A percentile compares a stretch with the other conserved stretches of the same genome.
Conservation (phyloP, 345 rosid species). For the Lenwebbia sp. region DNA sequence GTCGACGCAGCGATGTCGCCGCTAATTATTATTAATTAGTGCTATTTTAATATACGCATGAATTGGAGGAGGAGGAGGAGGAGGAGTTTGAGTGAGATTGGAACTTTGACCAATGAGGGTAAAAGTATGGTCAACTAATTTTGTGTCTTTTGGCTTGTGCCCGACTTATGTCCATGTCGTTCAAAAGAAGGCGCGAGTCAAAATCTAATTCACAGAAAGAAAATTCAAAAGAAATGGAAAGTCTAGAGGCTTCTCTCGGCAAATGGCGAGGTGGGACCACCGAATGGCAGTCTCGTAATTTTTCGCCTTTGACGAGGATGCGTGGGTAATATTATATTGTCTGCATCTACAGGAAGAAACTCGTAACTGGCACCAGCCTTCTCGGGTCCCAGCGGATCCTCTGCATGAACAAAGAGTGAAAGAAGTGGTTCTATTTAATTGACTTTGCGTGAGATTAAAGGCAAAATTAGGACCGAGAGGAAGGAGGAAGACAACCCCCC, state of each 20-base stretch:
- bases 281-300: neutral
- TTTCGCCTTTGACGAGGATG: fast-evolving
- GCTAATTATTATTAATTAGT: neutral
- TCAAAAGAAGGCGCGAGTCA: neutral
- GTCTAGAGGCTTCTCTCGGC: neutral
- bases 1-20: neutral
- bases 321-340: fast-evolving
- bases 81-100: neutral
- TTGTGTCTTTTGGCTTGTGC: neutral
- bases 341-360: neutral
- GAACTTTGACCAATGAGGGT: neutral
- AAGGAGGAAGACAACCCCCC: neutral
- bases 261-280: neutral
- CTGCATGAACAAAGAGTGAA: neutral
- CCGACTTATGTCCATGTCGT: neutral
- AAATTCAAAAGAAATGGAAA: neutral
- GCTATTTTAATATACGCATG: neutral
- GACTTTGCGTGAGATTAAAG: neutral
- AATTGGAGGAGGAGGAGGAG: neutral
- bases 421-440: neutral
- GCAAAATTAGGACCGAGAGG: neutral
- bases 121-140: neutral
- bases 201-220: neutral
- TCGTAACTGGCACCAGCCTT: neutral
- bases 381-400: neutral